Percentiles rank a stretch among this genome's conserved stretches.
Evolutionary conservation across 2,329 filamentous ascomycete genomes (phyloP).

Genomic region (Apiospora hydei): DNA sequence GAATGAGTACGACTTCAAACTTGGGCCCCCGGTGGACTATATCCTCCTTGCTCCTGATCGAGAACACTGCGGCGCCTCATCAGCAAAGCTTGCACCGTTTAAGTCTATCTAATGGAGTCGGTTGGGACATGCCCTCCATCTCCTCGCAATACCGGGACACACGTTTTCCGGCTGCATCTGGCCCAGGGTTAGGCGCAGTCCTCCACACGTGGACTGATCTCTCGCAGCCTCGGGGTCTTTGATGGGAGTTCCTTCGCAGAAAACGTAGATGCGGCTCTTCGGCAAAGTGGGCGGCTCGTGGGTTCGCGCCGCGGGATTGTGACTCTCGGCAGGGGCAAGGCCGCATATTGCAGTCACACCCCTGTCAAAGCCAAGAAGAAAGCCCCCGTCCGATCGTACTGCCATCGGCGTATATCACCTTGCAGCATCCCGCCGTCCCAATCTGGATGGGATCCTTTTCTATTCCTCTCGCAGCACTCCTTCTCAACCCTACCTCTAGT

Average conservation of each 20-base stretch:
- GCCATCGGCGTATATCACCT: background rate
- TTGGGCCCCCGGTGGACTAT: background rate
- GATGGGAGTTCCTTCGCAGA: background rate
- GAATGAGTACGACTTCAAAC: constrained; percentile 27
- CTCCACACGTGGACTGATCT: background rate
- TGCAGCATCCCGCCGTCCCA: background rate
- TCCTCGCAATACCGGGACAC: background rate
- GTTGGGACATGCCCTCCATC: background rate
- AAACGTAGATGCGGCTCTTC: constrained; percentile 22
- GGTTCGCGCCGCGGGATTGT: background rate
- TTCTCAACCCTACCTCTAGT: constrained; percentile 17
- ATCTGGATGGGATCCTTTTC: constrained; percentile 1
- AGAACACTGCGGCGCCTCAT: background rate
- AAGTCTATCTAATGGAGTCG: constrained; percentile 18
- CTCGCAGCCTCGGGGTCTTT: background rate
- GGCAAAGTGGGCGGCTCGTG: background rate
- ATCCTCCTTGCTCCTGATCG: constrained; percentile 1
- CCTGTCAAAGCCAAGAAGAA: constrained; percentile 1
- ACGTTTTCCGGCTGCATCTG: background rate
- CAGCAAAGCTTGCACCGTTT: constrained; percentile 16
- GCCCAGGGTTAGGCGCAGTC: background rate
- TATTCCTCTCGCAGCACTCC: constrained; percentile 19
- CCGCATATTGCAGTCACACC: background rate
- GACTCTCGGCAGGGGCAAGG: constrained; percentile 16
- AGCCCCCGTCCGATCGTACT: constrained; percentile 1